These are phyloP conservation scores for Helotiales sp. DNA, from an alignment of 2,329 filamentous ascomycete genomes.

Conservation along the genomic window DNA sequence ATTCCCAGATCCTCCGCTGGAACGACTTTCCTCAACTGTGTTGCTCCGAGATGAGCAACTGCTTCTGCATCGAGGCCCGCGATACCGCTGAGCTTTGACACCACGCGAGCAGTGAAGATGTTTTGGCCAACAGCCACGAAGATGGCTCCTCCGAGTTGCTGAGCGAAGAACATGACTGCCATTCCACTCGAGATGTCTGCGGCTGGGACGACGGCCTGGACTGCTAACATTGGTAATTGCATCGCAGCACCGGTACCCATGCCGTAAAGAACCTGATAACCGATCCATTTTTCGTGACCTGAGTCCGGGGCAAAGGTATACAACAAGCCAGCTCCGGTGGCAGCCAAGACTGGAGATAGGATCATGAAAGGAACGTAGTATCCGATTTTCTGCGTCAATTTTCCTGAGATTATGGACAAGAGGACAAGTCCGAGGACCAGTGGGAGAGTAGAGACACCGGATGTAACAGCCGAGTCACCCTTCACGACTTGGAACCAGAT, in stretches of 20 bases:
- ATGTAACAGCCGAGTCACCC: slow-evolving; percentile 34
- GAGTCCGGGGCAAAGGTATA: slow-evolving; percentile 40
- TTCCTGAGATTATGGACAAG: background rate
- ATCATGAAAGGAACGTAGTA: slow-evolving; percentile 27
- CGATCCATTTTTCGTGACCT: slow-evolving; percentile 48
- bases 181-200: slow-evolving; percentile 53
- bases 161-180: slow-evolving; percentile 53
- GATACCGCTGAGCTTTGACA: background rate
- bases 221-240: slow-evolving; percentile 48
- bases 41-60: background rate
- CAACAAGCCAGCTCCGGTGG: slow-evolving; percentile 7
- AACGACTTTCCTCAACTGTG: background rate
- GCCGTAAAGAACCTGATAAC: slow-evolving; percentile 52
- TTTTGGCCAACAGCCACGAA: slow-evolving; percentile 57
- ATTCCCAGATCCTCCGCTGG: background rate
- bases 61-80: background rate
- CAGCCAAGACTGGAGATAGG: slow-evolving; percentile 30
- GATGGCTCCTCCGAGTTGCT: slow-evolving; percentile 56
- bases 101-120: slow-evolving; percentile 31
- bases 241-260: slow-evolving; percentile 46
- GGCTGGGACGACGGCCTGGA: slow-evolving; percentile 51
- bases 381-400: slow-evolving; percentile 25
- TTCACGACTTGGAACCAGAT: slow-evolving; percentile 50
- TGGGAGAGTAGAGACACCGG: slow-evolving; percentile 40
- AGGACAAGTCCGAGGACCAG: slow-evolving; percentile 29